Percentiles rank a stretch among this genome's conserved stretches.
phyloP scores from a whole-genome alignment of 2,329 filamentous ascomycete species.

The Microcyclosporella mali region DNA sequence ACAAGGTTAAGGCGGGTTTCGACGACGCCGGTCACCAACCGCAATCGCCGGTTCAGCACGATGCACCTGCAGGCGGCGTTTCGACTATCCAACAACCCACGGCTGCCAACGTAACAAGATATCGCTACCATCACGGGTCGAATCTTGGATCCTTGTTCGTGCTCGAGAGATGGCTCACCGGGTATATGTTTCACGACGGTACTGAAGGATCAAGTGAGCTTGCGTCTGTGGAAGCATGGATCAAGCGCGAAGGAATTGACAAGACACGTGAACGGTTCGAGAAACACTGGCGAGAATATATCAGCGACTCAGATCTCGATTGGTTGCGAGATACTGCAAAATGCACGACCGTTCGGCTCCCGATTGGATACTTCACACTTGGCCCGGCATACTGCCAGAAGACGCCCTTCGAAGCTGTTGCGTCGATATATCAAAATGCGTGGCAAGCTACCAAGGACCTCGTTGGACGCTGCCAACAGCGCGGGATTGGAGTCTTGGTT shows the following conservation, averaged over 20 bases:
- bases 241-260: constrained; percentile 44
- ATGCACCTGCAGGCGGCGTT: constrained; percentile 20
- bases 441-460: constrained; percentile 48
- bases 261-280: constrained; percentile 48
- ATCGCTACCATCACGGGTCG: constrained; percentile 54
- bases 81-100: constrained; percentile 35
- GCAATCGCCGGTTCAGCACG: constrained; percentile 7
- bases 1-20: constrained; percentile 32
- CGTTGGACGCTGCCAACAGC: constrained; percentile 39
- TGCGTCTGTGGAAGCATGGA: constrained; percentile 45
- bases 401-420: constrained; percentile 48
- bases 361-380: constrained; percentile 55
- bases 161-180: constrained; percentile 54
- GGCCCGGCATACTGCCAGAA: constrained; percentile 45
- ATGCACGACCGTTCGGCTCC: constrained; percentile 54
- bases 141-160: constrained; percentile 56
- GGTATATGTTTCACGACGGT: constrained; percentile 44
- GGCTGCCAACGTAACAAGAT: constrained; percentile 42
- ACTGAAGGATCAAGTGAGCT: constrained; percentile 45
- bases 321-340: constrained; percentile 49
- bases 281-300: constrained; percentile 47
- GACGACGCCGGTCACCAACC: constrained; percentile 16
- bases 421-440: constrained; percentile 47
- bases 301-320: constrained; percentile 47
- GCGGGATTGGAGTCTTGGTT: constrained; percentile 52